Conservation (phyloP, 441 rosid species). For the Capsella rubella region DNA sequence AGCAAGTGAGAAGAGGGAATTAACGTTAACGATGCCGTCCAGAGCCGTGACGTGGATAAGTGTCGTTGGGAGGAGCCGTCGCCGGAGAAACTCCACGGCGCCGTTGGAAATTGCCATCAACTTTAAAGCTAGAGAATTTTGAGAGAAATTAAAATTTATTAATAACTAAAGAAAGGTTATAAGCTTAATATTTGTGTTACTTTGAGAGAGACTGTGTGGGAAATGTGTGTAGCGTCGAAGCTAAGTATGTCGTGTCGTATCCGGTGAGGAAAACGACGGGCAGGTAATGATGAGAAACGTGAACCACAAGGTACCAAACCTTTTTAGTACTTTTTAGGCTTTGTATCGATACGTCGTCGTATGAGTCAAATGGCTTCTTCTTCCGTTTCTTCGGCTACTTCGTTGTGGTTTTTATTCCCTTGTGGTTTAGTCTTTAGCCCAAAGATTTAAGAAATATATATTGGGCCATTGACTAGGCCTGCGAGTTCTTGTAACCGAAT, state of each 20-base stretch:
- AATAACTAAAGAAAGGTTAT: not conserved
- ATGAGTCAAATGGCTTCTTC: not conserved
- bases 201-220: not conserved
- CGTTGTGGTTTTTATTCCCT: too few relatives aligned
- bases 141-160: not conserved
- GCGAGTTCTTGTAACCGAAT: too few relatives aligned
- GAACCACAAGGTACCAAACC: not conserved
- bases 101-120: conserved; percentile 34
- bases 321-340: not conserved
- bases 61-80: conserved; percentile 50
- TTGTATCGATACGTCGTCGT: not conserved
- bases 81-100: conserved; percentile 36
- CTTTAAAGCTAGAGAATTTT: not conserved
- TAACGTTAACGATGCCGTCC: conserved; percentile 79
- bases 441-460: too few relatives aligned
- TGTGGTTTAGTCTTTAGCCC: too few relatives aligned
- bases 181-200: not conserved
- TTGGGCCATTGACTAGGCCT: too few relatives aligned
- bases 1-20: conserved; percentile 82
- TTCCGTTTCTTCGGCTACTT: too few relatives aligned
- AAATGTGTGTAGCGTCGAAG: conserved; percentile 39
- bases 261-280: conserved; percentile 35
- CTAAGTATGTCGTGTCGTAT: conserved; percentile 34
- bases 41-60: conserved; percentile 74
- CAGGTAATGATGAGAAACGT: conserved; percentile 19